Evolutionary conservation across 371 early-diverging fungal species (phyloP), one percentile per base, ranked within the genome.

Genomic region (Mucor velutinosus): DNA sequence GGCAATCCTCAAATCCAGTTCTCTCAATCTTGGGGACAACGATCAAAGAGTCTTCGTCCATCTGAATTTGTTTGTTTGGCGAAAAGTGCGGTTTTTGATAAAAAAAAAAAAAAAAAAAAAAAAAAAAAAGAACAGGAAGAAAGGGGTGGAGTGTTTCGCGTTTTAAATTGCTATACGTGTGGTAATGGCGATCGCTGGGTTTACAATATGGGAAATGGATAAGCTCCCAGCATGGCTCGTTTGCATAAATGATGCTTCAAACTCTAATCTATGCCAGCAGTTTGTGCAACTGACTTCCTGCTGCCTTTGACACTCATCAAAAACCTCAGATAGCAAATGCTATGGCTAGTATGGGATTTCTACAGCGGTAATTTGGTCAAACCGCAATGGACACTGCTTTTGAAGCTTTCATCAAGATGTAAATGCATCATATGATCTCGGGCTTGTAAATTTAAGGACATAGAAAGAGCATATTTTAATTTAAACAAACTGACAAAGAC

Each of bases 1-100:
- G 37, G 56, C 69, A 69, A 25, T 47, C 41, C 6, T 12, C 35
- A 58, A 66, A 59, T 32, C 56, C 56, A 17, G 32, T 30, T 29
- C 56, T 19, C 17, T 56, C 56, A 27, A 56, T 56, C 23, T 51
- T 51, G 51, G 51, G 51, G 1, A 14, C 23, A 51, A 51, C 21
- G 6, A 51, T 19, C 12, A 51, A 25, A 23, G n/a, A 7, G 4
- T 51, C 51, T 23, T 51, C 51, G 2, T 51, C 51, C 51, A 51
- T 51, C n/a, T 49, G 7, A 33, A 33, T 14, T 14, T 11, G 37
- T 37, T 14, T 37, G 37, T 37, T 37, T 37, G 11, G 11, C 4
- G 3, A 14, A 37, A 37, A 37, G 37, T 30, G 30, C 2, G 30
- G 15, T 17, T 17, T 6, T 45, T 15, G n/a, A 12, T 45, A n/a